Evolutionary conservation across 805 yeast genomes (phyloP).

Genomic region (Ogataea wickerhamii): DNA sequence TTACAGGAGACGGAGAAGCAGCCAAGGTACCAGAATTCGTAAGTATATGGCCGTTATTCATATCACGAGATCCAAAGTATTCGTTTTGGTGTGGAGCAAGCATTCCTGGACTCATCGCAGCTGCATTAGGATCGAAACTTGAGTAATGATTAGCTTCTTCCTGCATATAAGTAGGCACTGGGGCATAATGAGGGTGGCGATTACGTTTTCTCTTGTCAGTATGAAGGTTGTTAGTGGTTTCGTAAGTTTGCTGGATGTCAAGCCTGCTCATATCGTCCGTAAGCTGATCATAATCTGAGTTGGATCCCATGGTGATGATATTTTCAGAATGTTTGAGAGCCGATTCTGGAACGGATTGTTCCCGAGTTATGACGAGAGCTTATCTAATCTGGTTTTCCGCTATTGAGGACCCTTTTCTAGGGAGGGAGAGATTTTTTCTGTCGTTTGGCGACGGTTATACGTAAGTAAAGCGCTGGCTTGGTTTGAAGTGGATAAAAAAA

Average conservation of each 20-base stretch:
- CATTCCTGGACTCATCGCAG: conserved; percentile 31
- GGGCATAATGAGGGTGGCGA: conserved; percentile 27
- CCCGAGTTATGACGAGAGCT: too few relatives aligned
- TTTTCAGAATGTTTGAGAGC: too few relatives aligned
- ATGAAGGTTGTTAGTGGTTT: too few relatives aligned
- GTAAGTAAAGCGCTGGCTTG: too few relatives aligned
- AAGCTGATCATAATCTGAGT: neutral
- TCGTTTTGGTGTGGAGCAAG: conserved; percentile 19
- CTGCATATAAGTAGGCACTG: conserved; percentile 15
- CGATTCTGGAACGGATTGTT: too few relatives aligned
- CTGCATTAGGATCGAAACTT: conserved; percentile 31
- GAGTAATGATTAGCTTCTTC: conserved; percentile 7
- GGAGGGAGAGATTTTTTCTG: too few relatives aligned
- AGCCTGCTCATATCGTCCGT: neutral
- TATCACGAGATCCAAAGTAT: conserved; percentile 1
- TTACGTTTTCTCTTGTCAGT: neutral
- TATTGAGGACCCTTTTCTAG: too few relatives aligned
- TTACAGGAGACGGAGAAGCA: conserved; percentile 4
- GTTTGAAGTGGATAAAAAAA: too few relatives aligned
- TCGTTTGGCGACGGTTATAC: too few relatives aligned
- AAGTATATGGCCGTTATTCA: neutral
- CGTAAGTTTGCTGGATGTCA: too few relatives aligned
- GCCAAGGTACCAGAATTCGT: conserved; percentile 1
- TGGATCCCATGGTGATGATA: too few relatives aligned
- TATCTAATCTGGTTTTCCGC: too few relatives aligned